Evolutionary conservation across 2,329 filamentous ascomycete species (phyloP), one percentile per base, ranked within the genome.

Genomic region (Zasmidium cellare): DNA sequence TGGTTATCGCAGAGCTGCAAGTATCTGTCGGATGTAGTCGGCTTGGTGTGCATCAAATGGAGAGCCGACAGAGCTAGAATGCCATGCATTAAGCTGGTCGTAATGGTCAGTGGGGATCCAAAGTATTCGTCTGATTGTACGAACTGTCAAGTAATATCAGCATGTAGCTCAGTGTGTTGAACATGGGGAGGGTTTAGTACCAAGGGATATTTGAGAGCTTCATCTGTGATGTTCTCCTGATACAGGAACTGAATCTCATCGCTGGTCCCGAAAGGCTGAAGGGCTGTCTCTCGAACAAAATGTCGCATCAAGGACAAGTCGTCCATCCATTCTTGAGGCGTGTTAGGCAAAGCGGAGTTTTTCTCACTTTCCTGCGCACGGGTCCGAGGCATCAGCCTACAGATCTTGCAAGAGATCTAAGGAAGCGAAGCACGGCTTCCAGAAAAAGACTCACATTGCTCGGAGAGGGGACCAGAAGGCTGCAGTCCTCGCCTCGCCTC

Each of bases 321-420:
- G 35, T 57, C 55, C 58, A 61, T 56, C 58, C 58, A 61, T 31
- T 61, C 58, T 48, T 58, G 46, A 9, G 52, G 46, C 12, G 45
- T 53, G 31, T 19, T 24, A 2, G 50, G 41, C 20, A 46, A 31
- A 16, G 45, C 46, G 14, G 25, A 18, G 31, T 38, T 56, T 38
- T 51, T 46, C 7, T 56, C 54, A 24, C 54, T 51, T 18, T 23
- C 22, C 51, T 54, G 51, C 14, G 22, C 18, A 54, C 14, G 25
- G 16, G 22, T 46, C 28, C 45, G 51, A 16, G 28, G 18, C 2
- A 54, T 6, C 19, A 44, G 18, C 50, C 44, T 14, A 19, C 25
- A 9, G 16, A 20, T 3, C 41, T 41, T 41, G 12, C 18, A 9
- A 14, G 16, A 41, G 35, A 3, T 16, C 35, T 9, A 3, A 9